Percentiles rank a stretch among this genome's conserved stretches.
Evolutionary conservation across 1,139 yeast species (phyloP).

Genomic region (Taphrina flavorubra): DNA sequence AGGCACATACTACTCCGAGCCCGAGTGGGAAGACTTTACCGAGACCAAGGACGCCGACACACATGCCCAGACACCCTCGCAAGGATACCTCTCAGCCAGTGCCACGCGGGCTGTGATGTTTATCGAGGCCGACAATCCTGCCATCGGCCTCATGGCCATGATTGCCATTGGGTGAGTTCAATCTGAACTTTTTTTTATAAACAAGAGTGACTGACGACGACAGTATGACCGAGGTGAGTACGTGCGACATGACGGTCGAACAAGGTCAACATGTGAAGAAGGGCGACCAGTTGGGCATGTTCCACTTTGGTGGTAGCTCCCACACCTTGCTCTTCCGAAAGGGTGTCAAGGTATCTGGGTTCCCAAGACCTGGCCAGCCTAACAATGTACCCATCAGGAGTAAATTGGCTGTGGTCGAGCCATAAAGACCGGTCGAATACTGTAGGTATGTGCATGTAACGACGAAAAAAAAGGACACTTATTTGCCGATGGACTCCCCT

Average conservation of each 20-base stretch:
- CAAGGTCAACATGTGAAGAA: conserved; percentile 33
- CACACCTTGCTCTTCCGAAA: conserved; percentile 26
- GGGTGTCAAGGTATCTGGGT: conserved; percentile 31
- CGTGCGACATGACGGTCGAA: conserved; percentile 23
- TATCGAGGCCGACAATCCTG: conserved; percentile 33
- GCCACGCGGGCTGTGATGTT: conserved; percentile 33
- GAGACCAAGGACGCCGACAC: conserved; percentile 23
- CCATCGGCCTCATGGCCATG: conserved; percentile 33
- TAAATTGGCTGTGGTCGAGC: conserved; percentile 11
- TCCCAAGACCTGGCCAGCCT: conserved; percentile 14
- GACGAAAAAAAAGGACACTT: background rate
- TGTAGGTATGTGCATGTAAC: background rate
- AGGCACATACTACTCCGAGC: conserved; percentile 25
- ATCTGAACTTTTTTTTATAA: background rate
- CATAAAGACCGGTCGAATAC: background rate
- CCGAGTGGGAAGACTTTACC: conserved; percentile 25
- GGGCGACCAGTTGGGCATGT: conserved; percentile 33
- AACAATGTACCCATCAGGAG: conserved; percentile 19
- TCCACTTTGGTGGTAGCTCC: conserved; percentile 26
- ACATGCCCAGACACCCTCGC: conserved; percentile 27
- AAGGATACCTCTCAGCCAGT: conserved; percentile 21
- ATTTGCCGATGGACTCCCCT: too few species aligned
- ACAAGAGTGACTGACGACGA: too few species aligned
- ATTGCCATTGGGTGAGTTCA: conserved; percentile 17
- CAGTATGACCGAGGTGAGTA: conserved; percentile 28